Evolutionary conservation across 2,329 filamentous ascomycete species (phyloP), one percentile per base, ranked within the genome.

Genomic region (Colletotrichum chlorophyti): DNA sequence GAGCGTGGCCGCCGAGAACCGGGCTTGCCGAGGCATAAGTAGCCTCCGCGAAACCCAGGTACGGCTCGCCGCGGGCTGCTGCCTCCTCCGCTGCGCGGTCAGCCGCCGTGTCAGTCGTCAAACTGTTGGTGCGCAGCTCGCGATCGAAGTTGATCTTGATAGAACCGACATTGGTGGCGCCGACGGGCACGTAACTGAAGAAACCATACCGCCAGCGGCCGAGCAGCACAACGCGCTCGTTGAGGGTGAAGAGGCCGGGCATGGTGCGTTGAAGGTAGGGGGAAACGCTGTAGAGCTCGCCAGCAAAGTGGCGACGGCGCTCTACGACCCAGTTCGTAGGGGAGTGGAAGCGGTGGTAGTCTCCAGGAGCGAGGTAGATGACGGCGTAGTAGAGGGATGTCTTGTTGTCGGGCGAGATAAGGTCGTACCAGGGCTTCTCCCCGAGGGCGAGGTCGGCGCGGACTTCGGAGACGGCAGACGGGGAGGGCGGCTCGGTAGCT

Each of bases 311-410:
- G n/a, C 95, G 91, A 38, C 96, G 88, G 64, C 88, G 88, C 75
- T 97, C 91, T 29, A 95, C 95, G 14, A 99, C 93, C 95, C 95
- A 99, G 66, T 91, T 90, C 2, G 92, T 89, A 0, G 95, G 95
- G 2, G 91, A 96, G 78, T 99, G 96, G 80, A 98, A 99, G 64
- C 94, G 91, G 77, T 99, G 95, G 77, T 99, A 99, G 78, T 99
- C 96, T 46, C 95, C 95, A 0, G 95, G 95, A 0, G 96, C 95
- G 38, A 99, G 86, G 76, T 99, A 99, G 69, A 99, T 87, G 63
- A 99, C 96, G 61, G 83, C 91, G 75, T 98, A 99, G 79, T 96
- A 97, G 7, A 99, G 84, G 9, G 89, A 86, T 5, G 89, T 91
- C 72, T 78, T 82, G 72, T 84, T 84, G 50, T 85, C 83, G 17